Conservation (phyloP, 2,329 filamentous ascomycete species). For the Hansfordia pulvinata region DNA sequence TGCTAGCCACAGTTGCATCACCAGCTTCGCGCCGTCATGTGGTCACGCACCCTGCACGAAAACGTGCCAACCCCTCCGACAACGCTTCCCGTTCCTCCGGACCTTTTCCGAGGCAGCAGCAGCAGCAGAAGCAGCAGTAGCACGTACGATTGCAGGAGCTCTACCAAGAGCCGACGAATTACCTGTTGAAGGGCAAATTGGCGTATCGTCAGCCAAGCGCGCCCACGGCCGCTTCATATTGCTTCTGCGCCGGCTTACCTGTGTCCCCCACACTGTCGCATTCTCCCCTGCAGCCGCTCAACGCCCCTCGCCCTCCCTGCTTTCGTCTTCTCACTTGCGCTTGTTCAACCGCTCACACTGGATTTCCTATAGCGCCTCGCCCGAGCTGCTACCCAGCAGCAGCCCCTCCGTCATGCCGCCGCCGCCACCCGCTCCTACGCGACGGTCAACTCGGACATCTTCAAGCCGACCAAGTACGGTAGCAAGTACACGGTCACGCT, state of each 20-base stretch:
- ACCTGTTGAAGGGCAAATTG: too few relatives aligned
- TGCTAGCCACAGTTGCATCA: slow-evolving; percentile 1
- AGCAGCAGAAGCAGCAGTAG: too few relatives aligned
- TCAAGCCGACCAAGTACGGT: slow-evolving; percentile 97
- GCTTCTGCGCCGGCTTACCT: too few relatives aligned
- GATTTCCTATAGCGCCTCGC: slow-evolving; percentile 32
- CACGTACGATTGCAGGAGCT: too few relatives aligned
- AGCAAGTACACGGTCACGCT: slow-evolving; percentile 98
- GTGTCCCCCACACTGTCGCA: too few relatives aligned
- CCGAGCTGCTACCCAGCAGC: slow-evolving; percentile 30
- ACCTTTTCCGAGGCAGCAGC: not conserved
- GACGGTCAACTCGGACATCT: slow-evolving; percentile 86
- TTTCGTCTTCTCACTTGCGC: slow-evolving; percentile 3
- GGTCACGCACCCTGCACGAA: not conserved
- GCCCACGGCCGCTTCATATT: too few relatives aligned
- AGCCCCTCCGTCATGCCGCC: slow-evolving; percentile 25
- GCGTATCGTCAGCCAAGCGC: too few relatives aligned
- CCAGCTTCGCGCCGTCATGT: slow-evolving; percentile 1
- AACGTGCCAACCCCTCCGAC: too few relatives aligned
- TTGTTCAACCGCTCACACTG: slow-evolving; percentile 12
- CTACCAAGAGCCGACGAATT: too few relatives aligned
- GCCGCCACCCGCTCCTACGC: slow-evolving; percentile 51
- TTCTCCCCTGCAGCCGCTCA: slow-evolving; percentile 1
- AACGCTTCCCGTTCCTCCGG: too few relatives aligned
- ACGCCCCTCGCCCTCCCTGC: slow-evolving; percentile 7